Base-by-base conservation (phyloP, 352 stramenopile species). In the Pythium biforme region DNA sequence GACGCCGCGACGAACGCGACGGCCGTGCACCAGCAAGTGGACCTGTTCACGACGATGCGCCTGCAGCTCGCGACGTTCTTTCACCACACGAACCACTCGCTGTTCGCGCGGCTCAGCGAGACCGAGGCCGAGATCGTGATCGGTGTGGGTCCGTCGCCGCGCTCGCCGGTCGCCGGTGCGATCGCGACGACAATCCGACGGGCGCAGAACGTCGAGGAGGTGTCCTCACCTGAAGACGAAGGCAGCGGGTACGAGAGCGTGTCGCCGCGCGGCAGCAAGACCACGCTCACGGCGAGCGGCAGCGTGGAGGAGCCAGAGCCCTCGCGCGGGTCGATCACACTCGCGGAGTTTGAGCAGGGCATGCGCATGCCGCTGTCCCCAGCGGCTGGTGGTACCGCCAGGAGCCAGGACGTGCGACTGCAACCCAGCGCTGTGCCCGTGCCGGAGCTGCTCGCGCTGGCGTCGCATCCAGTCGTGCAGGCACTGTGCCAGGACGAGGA, bases 11-110 rank as follows among this genome's bases (percentile, higher is more conserved):
- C 71, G 3, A 68, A 79, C 34, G 66, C 64, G 6, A 58, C 52
- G 10, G 66, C 74, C 14, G 58, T 76, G 26, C 52, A 59, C 20
- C 79, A 71, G 54, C 63, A 79, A 37, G 59, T 56, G 11, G 76
- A 87, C 51, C 68, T 90, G 25, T 90, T 92, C 60, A 79, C 68
- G 39, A 75, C 77, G 14, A 89, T 83, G 82, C 73, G 81, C 4
- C 64, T 94, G 27, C 85, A 92, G 68, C 73, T 84, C 11, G 74
- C 82, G 29, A 85, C 83, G 23, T 92, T 94, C 68, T 94, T 92
- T 61, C 80, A 70, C 40, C 76, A 89, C 53, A 72, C 77, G 9
- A 85, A 86, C 55, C 64, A 88, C 62, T 74, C 73, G 3, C 55
- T 91, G 11, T 65, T 83, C 10, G 73, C 62, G 9, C 75, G 78